These are phyloP conservation scores for Chalciporus sphaerocephalus DNA, from an alignment of 768 basidiomycete genomes.

Conservation along the genomic window DNA sequence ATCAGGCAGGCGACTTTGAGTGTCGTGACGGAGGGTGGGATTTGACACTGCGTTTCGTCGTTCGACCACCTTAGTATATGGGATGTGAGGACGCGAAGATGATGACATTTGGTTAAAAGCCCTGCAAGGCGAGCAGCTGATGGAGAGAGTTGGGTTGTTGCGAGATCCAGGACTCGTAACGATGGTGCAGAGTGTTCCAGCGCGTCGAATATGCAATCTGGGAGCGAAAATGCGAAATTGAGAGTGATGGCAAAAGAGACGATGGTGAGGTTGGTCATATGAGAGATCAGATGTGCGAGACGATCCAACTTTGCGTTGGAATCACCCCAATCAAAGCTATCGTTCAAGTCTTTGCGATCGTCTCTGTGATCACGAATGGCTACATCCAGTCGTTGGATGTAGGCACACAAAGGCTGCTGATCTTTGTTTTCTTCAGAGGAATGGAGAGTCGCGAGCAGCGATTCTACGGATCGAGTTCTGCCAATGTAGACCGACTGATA, in stretches of 20 bases:
- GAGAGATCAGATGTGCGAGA: slow-evolving; percentile 11
- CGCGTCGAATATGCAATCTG: slow-evolving; percentile 11
- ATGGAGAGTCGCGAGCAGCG: slow-evolving; percentile 14
- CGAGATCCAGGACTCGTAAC: slow-evolving; percentile 22
- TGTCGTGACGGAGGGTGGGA: slow-evolving; percentile 14
- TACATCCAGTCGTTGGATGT: slow-evolving; percentile 25
- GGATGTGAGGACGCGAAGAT: slow-evolving; percentile 16
- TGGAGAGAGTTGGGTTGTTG: not conserved
- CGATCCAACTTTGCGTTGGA: slow-evolving; percentile 1
- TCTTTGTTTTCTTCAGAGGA: slow-evolving; percentile 10
- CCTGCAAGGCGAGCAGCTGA: not conserved
- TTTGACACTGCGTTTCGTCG: not conserved
- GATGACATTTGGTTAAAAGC: slow-evolving; percentile 11
- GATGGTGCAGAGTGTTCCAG: slow-evolving; percentile 13
- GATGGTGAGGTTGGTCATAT: slow-evolving; percentile 19
- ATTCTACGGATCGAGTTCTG: slow-evolving; percentile 13
- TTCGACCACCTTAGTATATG: slow-evolving; percentile 9
- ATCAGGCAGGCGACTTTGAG: slow-evolving; percentile 6
- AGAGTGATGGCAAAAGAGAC: slow-evolving; percentile 13
- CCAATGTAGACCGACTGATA: slow-evolving; percentile 24
- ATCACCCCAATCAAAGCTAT: not conserved
- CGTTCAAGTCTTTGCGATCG: not conserved
- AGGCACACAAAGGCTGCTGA: slow-evolving; percentile 18
- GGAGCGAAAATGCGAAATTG: not conserved
- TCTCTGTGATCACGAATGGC: slow-evolving; percentile 18